Conservation (phyloP, 306 rosid species). For the barrel medic (Medicago truncatula) region MtrunA17r5.0-ANR NC_053043.1:14901001-14901500, state of each 20-base stretch:
- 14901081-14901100: not conserved
- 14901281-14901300: constrained; percentile 54
- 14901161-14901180: not conserved
- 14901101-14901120: not conserved
- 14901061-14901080: not conserved
- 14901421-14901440: constrained; percentile 81
- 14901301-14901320: constrained; percentile 10
- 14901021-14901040: not conserved
- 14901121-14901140: not conserved
- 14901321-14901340: constrained; percentile 33
- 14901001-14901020: too few relatives aligned
- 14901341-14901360: constrained; percentile 40
- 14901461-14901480: constrained; percentile 76
- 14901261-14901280: constrained; percentile 39
- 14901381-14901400: constrained; percentile 51
- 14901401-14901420: constrained; percentile 55
- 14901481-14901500: constrained; percentile 82
- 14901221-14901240: constrained; percentile 44
- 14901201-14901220: constrained; percentile 29
- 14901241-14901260: constrained; percentile 39
- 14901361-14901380: constrained; percentile 53
- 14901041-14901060: not conserved
- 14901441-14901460: constrained; percentile 88
- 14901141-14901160: constrained; percentile 15
- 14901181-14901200: not conserved